Evolutionary conservation across 768 basidiomycete species (phyloP), one percentile per base, ranked within the genome.

Genomic region (Leccinum barrowsii): DNA sequence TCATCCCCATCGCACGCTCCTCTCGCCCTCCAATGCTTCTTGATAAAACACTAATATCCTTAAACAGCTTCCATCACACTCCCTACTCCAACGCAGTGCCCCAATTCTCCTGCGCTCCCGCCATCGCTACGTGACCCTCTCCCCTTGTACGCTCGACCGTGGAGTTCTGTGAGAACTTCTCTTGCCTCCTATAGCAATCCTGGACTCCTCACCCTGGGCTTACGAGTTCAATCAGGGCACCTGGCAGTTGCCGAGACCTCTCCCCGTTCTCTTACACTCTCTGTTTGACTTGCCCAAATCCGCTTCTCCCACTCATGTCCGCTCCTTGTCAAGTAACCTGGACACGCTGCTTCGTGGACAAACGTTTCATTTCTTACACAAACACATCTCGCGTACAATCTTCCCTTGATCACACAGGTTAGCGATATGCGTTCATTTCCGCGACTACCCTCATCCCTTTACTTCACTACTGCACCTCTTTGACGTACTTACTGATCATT

Each of bases 341-440:
- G 42, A 44, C 19, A 19, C 42, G 5, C 42, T 44, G 42, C 19
- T 44, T 44, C 42, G 10, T 44, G 42, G 42, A 19, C 19, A 19
- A 59, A n/a, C 57, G 30, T 52, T 55, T 50, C 58, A 57, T 55
- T 21, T 37, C n/a, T 12, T 24, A 7, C 15, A 50, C 32, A 32
- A n/a, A 1, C 44, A 59, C 57, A 58, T 50, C 28, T 69, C 56
- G 42, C 61, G 35, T 60, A 61, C 37, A 21, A 34, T 40, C 35
- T 40, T 55, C 63, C 62, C 65, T 60, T 55, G 64, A 64, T 63
- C 60, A 50, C 56, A 57, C 7, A 42, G 35, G n/a, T 44, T 58
- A 44, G 30, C 55, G 57, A 61, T 19, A 50, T 57, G 26, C 40
- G 3, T 67, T 69, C 66, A 69, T 69, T 63, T 69, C 67, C 67